Evolutionary conservation across 2,329 filamentous ascomycete species (phyloP).

Genomic region (Aspergillus unguis): DNA sequence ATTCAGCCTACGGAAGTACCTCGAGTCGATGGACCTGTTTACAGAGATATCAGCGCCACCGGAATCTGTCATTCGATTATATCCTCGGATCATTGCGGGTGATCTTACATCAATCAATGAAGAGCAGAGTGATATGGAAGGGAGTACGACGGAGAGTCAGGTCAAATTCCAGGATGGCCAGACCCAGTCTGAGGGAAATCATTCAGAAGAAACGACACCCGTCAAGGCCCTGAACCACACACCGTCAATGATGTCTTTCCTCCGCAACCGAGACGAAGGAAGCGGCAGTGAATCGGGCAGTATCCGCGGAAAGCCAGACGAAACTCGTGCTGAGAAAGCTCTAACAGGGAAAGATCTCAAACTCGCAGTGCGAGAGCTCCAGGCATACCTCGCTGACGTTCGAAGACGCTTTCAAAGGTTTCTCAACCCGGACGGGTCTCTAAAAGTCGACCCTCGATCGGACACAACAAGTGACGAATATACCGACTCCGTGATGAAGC

Average conservation of each 20-base stretch:
- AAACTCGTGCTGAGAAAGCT: slow-evolving; percentile 25
- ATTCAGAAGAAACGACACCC: slow-evolving; percentile 25
- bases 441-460: slow-evolving; percentile 34
- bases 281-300: slow-evolving; percentile 41
- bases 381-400: slow-evolving; percentile 83
- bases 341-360: slow-evolving; percentile 77
- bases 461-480: slow-evolving; percentile 38
- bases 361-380: slow-evolving; percentile 75
- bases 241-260: slow-evolving; percentile 38
- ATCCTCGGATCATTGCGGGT: slow-evolving; percentile 79
- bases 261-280: slow-evolving; percentile 36
- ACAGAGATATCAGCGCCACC: slow-evolving; percentile 86
- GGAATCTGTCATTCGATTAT: slow-evolving; percentile 79
- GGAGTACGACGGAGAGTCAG: slow-evolving; percentile 21
- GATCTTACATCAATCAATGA: slow-evolving; percentile 64
- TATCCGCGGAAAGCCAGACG: slow-evolving; percentile 34
- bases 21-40: slow-evolving; percentile 84
- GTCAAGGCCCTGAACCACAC: slow-evolving; percentile 30
- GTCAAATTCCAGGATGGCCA: slow-evolving; percentile 29
- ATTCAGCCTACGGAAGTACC: slow-evolving; percentile 79
- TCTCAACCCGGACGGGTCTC: slow-evolving; percentile 56
- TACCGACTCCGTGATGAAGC: slow-evolving; percentile 44
- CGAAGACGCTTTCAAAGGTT: slow-evolving; percentile 63
- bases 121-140: slow-evolving; percentile 41
- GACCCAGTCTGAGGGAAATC: slow-evolving; percentile 22